Conservation (phyloP, 2,329 filamentous ascomycete species). For the Aureobasidium lini region DNA sequence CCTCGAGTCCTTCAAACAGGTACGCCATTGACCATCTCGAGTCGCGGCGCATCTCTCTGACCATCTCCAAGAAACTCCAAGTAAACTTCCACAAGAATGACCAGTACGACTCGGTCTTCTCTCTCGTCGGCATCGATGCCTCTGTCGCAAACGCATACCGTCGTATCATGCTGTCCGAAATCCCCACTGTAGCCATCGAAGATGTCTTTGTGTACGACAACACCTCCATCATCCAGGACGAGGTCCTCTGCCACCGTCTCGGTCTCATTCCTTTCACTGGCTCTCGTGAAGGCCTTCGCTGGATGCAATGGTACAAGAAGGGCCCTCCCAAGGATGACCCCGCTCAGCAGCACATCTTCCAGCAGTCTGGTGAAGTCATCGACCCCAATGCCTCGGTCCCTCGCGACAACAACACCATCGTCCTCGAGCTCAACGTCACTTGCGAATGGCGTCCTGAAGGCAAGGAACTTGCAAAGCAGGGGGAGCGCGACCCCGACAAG, state of each 20-base stretch:
- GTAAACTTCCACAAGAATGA: conserved; percentile 82
- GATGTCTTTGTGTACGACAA: conserved; percentile 91
- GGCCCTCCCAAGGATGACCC: conserved; percentile 53
- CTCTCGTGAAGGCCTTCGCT: conserved; percentile 67
- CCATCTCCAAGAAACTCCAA: conserved; percentile 50
- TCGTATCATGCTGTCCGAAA: conserved; percentile 88
- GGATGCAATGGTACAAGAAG: conserved; percentile 75
- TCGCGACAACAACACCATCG: conserved; percentile 80
- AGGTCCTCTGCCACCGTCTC: conserved; percentile 84
- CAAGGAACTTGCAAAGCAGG: conserved; percentile 49
- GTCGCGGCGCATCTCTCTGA: background rate
- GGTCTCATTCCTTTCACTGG: conserved; percentile 87
- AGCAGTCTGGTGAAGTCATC: conserved; percentile 37
- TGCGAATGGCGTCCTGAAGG: conserved; percentile 70
- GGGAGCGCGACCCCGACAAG: conserved; percentile 73
- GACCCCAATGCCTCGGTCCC: conserved; percentile 38
- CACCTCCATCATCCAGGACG: conserved; percentile 95
- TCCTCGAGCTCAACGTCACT: conserved; percentile 66
- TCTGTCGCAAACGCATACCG: conserved; percentile 95
- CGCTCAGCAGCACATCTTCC: conserved; percentile 30
- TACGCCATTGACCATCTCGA: conserved; percentile 23
- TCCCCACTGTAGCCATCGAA: conserved; percentile 91
- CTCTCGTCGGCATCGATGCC: conserved; percentile 83
- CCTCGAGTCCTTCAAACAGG: conserved; percentile 60
- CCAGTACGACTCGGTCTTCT: conserved; percentile 73